Conservation (phyloP, 345 rosid genomes). For the Arabidopsis arenosa region DNA sequence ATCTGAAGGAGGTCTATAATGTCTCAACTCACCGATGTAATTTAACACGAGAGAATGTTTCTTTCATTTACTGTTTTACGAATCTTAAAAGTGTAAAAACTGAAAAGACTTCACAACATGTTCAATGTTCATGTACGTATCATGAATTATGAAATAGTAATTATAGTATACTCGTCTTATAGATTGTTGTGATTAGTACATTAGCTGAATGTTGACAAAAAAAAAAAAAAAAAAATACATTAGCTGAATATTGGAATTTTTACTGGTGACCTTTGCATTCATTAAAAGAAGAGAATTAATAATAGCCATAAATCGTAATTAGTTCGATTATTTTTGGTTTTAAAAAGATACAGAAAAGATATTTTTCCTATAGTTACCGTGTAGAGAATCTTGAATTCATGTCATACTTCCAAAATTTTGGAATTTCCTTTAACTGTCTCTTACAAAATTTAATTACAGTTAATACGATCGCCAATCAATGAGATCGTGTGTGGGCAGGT, state of each 20-base stretch:
- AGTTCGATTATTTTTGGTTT: neutral
- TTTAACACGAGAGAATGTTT: slow-evolving; percentile 43
- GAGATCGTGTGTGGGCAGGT: slow-evolving; percentile 30
- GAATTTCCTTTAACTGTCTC: neutral
- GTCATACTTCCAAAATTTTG: slow-evolving; percentile 6
- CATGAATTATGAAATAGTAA: neutral
- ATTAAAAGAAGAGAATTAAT: neutral
- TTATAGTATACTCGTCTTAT: neutral
- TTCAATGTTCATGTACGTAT: neutral
- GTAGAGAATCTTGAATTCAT: slow-evolving; percentile 14
- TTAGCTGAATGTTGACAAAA: neutral
- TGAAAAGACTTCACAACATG: slow-evolving; percentile 6
- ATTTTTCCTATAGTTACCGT: neutral
- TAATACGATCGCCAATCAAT: slow-evolving; percentile 24
- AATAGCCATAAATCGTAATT: neutral
- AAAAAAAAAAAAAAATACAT: too few relatives aligned
- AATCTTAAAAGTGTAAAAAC: slow-evolving; percentile 9
- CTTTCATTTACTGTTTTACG: slow-evolving; percentile 25
- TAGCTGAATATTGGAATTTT: neutral
- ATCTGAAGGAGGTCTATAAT: slow-evolving; percentile 31
- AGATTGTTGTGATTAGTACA: too few relatives aligned
- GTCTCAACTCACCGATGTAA: slow-evolving; percentile 40
- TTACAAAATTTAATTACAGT: neutral
- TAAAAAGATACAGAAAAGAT: neutral
- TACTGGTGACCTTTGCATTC: neutral